Evolutionary conservation across 257 asterid species (phyloP).

Genomic region (Mitragyna speciosa): DNA sequence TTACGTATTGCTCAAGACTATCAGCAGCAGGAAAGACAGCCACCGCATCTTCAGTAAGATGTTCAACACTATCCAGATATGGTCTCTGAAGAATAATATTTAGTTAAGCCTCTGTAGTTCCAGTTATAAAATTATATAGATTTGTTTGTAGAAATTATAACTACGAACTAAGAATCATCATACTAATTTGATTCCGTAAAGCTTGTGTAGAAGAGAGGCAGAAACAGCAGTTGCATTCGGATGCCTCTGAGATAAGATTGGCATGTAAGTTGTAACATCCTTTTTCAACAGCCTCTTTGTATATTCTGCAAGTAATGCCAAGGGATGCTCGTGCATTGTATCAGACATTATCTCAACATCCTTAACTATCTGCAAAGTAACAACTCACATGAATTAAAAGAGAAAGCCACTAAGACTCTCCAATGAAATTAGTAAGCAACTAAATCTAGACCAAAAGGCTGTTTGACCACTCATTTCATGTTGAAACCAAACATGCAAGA

Average conservation of each 20-base stretch:
- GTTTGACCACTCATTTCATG: background rate
- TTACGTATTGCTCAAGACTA: conserved; percentile 69
- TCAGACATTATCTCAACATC: conserved; percentile 76
- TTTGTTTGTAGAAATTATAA: conserved; percentile 13
- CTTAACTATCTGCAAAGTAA: conserved; percentile 62
- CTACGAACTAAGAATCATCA: conserved; percentile 15
- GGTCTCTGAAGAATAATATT: conserved; percentile 64
- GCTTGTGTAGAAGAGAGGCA: conserved; percentile 88
- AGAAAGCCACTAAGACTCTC: background rate
- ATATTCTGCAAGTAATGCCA: conserved; percentile 83
- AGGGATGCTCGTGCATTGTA: conserved; percentile 77
- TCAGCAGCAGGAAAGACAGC: conserved; percentile 96
- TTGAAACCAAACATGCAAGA: background rate
- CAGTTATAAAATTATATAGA: conserved; percentile 15
- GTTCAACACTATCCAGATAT: conserved; percentile 80
- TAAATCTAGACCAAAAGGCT: background rate
- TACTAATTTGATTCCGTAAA: conserved; percentile 87
- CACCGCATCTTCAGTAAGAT: conserved; percentile 90
- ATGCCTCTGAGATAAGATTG: conserved; percentile 72
- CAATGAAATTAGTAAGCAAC: background rate
- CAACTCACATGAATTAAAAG: background rate
- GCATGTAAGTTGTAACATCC: conserved; percentile 59
- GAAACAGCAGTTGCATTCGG: conserved; percentile 75
- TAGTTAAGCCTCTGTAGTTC: conserved; percentile 28
- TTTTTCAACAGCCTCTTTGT: conserved; percentile 59